A percentile compares a stretch with the other conserved stretches of the same genome.
phyloP scores from a whole-genome alignment of 1,284 basidiomycete species.

The Thelephora terrestris region DNA sequence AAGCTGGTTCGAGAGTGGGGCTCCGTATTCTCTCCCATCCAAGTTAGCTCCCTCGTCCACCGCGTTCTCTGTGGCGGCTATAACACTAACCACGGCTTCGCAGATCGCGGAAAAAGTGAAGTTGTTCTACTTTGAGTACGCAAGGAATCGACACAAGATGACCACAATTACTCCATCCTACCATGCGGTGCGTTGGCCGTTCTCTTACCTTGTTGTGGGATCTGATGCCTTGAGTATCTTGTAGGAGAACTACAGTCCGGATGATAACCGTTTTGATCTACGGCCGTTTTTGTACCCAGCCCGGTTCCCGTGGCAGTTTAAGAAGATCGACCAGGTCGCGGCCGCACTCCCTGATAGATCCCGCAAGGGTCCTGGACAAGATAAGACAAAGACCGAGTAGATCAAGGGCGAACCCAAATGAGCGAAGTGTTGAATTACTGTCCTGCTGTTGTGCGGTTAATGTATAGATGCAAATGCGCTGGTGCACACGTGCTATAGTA shows the following conservation, averaged over 20 bases:
- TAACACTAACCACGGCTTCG: background rate
- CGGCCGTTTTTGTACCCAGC: slow-evolving; percentile 94
- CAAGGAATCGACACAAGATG: slow-evolving; percentile 98
- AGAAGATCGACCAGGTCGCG: slow-evolving; percentile 83
- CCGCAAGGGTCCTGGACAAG: slow-evolving; percentile 16
- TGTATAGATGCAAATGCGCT: too few species aligned
- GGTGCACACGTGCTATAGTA: too few species aligned
- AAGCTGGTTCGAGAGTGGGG: slow-evolving; percentile 95
- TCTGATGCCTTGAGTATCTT: slow-evolving; percentile 1
- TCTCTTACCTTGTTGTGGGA: background rate
- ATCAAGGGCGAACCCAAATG: background rate
- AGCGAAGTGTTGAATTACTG: too few species aligned
- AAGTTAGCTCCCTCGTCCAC: slow-evolving; percentile 36
- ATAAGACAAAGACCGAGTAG: slow-evolving; percentile 33
- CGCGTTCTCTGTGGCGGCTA: background rate
- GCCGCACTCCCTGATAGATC: slow-evolving; percentile 67
- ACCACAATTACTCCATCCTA: slow-evolving; percentile 95
- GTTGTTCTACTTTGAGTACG: slow-evolving; percentile 94
- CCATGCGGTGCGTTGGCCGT: slow-evolving; percentile 64
- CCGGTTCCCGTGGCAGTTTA: slow-evolving; percentile 94
- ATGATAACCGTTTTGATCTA: slow-evolving; percentile 95
- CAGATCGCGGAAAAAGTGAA: slow-evolving; percentile 98
- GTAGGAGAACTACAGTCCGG: slow-evolving; percentile 91
- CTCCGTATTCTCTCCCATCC: slow-evolving; percentile 61
- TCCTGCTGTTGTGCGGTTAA: too few species aligned